Evolutionary conservation across 345 rosid genomes (phyloP).

Genomic region (Iberis pinnata): DNA sequence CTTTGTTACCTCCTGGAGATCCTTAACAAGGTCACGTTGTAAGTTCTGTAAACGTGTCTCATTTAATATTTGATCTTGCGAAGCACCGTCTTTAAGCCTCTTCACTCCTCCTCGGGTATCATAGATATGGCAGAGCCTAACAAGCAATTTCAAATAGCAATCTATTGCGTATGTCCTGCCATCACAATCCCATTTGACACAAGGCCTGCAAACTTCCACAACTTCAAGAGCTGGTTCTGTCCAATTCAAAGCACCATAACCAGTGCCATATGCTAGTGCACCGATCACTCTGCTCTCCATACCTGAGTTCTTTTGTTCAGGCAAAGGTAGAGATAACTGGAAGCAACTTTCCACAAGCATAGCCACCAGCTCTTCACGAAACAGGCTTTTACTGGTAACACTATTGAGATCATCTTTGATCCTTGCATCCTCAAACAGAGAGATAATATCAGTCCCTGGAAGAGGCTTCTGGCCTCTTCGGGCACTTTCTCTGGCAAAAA

Average conservation of each 20-base stretch:
- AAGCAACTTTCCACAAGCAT: slow-evolving; percentile 97
- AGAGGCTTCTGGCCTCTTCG: slow-evolving; percentile 98
- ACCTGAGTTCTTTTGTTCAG: slow-evolving; percentile 84
- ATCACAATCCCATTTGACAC: slow-evolving; percentile 98
- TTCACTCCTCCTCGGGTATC: slow-evolving; percentile 98
- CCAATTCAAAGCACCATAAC: slow-evolving; percentile 98
- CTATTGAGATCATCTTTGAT: slow-evolving; percentile 84
- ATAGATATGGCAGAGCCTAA: slow-evolving; percentile 86
- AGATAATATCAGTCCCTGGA: slow-evolving; percentile 88
- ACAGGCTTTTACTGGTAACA: slow-evolving; percentile 70
- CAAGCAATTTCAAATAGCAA: slow-evolving; percentile 91
- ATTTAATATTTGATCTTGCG: slow-evolving; percentile 89
- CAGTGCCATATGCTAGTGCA: slow-evolving; percentile 98
- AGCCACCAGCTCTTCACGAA: slow-evolving; percentile 95
- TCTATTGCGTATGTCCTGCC: slow-evolving; percentile 94
- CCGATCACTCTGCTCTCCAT: slow-evolving; percentile 99
- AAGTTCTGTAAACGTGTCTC: slow-evolving; percentile 89
- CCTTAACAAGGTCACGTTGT: slow-evolving; percentile 86
- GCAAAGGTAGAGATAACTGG: slow-evolving; percentile 91
- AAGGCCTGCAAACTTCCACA: slow-evolving; percentile 95
- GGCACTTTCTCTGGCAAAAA: slow-evolving; percentile 90
- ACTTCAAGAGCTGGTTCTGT: slow-evolving; percentile 96
- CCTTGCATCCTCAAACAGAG: slow-evolving; percentile 89
- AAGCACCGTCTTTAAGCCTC: slow-evolving; percentile 95
- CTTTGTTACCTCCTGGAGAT: slow-evolving; percentile 69